These are phyloP conservation scores for Xylaria digitata DNA, from an alignment of 2,329 filamentous ascomycete species.

Conservation along the genomic window DNA sequence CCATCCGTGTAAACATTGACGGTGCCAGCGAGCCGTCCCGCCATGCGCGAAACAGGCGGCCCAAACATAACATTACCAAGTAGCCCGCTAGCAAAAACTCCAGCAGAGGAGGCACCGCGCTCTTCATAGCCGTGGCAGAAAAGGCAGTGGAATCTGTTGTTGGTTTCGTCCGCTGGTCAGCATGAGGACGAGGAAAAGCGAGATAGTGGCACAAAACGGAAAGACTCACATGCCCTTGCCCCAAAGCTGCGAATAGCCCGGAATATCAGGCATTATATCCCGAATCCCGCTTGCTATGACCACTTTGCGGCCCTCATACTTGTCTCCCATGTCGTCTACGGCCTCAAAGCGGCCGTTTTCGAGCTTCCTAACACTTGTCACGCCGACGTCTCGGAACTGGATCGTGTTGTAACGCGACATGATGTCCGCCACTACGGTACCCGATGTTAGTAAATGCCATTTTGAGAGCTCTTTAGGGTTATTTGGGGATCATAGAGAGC, in stretches of 20 bases:
- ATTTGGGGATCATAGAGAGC: neutral
- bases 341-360: constrained; percentile 43
- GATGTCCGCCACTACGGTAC: constrained; percentile 31
- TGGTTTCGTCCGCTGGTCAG: constrained; percentile 42
- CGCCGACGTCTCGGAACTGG: constrained; percentile 39
- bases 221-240: constrained; percentile 59
- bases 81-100: constrained; percentile 58
- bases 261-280: constrained; percentile 63
- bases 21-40: constrained; percentile 55
- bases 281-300: constrained; percentile 65
- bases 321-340: constrained; percentile 55
- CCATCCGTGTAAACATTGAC: constrained; percentile 66
- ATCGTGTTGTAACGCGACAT: constrained; percentile 38
- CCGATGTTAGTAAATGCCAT: neutral
- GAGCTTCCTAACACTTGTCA: constrained; percentile 37
- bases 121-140: constrained; percentile 72
- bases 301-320: constrained; percentile 63
- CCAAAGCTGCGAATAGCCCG: constrained; percentile 68
- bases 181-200: constrained; percentile 13
- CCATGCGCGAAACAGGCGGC: constrained; percentile 57
- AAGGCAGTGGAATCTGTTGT: constrained; percentile 63
- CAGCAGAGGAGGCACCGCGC: constrained; percentile 57
- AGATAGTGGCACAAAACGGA: too few relatives aligned
- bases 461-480: neutral
- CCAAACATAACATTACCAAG: constrained; percentile 50